Conservation (phyloP, 352 stramenopile species). For the Plasmopara muralis region DNA sequence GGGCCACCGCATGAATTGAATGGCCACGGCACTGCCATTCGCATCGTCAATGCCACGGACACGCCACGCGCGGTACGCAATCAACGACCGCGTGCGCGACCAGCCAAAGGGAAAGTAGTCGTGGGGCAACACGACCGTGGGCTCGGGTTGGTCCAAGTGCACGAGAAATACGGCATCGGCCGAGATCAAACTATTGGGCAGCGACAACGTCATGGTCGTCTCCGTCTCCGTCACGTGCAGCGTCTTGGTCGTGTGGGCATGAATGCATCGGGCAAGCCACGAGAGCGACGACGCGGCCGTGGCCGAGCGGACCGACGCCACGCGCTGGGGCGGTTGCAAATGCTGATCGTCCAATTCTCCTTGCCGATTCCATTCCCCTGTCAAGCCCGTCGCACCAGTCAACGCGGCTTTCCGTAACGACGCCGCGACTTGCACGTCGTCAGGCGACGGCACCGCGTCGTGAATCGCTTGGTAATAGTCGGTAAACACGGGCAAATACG, state of each 20-base stretch:
- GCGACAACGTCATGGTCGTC: constrained; percentile 47
- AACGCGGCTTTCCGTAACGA: constrained; percentile 41
- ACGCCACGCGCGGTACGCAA: constrained; percentile 63
- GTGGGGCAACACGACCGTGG: constrained; percentile 34
- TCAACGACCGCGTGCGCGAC: constrained; percentile 38
- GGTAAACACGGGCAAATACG: constrained; percentile 40
- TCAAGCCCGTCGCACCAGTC: constrained; percentile 30
- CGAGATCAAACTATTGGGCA: constrained; percentile 57
- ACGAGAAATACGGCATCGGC: constrained; percentile 40
- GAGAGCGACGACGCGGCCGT: constrained; percentile 27
- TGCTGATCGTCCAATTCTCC: constrained; percentile 38
- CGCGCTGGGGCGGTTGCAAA: constrained; percentile 26
- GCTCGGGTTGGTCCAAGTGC: constrained; percentile 39
- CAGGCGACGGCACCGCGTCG: constrained; percentile 31
- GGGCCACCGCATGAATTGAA: constrained; percentile 67
- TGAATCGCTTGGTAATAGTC: constrained; percentile 44
- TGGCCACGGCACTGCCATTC: constrained; percentile 40
- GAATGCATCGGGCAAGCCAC: constrained; percentile 52
- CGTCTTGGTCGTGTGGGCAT: constrained; percentile 43
- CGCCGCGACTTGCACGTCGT: constrained; percentile 36
- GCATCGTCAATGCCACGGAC: constrained; percentile 41
- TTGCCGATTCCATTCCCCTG: constrained; percentile 42
- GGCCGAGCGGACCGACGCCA: constrained; percentile 25
- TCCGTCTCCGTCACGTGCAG: constrained; percentile 56
- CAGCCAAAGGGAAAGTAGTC: constrained; percentile 60